Conservation (phyloP, 768 basidiomycete species). For the Mycena galopus region DNA sequence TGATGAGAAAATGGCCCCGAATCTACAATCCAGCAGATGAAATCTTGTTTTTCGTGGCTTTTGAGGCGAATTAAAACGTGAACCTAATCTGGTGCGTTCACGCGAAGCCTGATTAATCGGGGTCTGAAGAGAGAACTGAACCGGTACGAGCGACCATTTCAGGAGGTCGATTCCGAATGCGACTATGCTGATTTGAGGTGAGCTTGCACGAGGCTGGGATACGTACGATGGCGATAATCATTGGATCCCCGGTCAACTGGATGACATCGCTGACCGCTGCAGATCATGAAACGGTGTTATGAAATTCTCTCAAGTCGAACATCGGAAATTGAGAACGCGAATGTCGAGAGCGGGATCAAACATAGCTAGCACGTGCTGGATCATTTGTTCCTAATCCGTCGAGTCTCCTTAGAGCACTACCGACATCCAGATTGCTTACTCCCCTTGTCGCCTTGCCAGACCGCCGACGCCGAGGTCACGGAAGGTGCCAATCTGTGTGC, state of each 20-base stretch:
- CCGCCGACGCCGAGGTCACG: background rate
- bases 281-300: constrained; percentile 32
- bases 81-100: constrained; percentile 34
- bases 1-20: constrained; percentile 26
- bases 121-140: constrained; percentile 1
- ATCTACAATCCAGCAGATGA: constrained; percentile 16
- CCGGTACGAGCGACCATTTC: constrained; percentile 9
- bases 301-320: background rate
- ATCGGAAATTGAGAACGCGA: background rate
- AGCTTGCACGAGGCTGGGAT: constrained; percentile 24
- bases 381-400: background rate
- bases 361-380: background rate
- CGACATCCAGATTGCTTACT: background rate
- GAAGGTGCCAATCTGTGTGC: background rate
- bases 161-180: constrained; percentile 6
- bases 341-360: background rate
- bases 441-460: background rate
- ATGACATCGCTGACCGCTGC: background rate
- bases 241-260: constrained; percentile 15
- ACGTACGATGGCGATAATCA: constrained; percentile 36
- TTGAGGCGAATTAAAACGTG: constrained; percentile 32
- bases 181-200: constrained; percentile 7
- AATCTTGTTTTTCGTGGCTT: constrained; percentile 25
- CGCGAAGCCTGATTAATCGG: constrained; percentile 18
- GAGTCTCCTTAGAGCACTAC: background rate